Base-by-base conservation (phyloP, 441 rosid genomes). In the Cnidoscolus chayamansa region DNA sequence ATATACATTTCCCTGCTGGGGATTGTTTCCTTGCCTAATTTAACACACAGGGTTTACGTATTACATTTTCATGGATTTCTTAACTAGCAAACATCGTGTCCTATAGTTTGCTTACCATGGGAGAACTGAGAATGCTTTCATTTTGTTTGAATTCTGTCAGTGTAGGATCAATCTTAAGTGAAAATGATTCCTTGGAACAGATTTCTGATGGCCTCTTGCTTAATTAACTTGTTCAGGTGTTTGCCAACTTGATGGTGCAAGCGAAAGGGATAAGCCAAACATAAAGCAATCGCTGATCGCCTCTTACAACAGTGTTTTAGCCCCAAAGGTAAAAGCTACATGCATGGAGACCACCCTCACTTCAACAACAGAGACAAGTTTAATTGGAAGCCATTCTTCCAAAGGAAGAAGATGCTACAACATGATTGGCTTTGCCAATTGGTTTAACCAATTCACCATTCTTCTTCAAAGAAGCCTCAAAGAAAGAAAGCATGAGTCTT, bases 401-500 rank as follows among this genome's bases (percentile, higher is more conserved):
- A 25, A 69, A 63, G 81, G 68, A 59, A 75, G 45, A n/a, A 74
- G 80, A 67, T 67, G 59, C 50, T 35, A 56, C 20, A 72, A 64
- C 65, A n/a, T 71, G 51, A 16, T 47, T 17, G 77, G 81, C 63
- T 3, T 86, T 1, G 62, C 81, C 32, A 59, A 71, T 50, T 93
- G 98, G 98, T 83, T 89, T 35, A 82, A 85, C 80, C 97, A 91
- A 63, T 90, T 91, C 77, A 81, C 75, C 74, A 83, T 91, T 77
- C 89, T 93, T 55, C 84, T 91, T 59, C 93, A 81, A 11, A 86
- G 98, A 79, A 86, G 96, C 79, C 78, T 93, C 65, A 93, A 86
- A 83, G 98, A 93, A 75, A 68, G 98, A 3, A 88, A 85, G 60
- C 87, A 93, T n/a, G 98, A 93, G 77, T 84, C 98, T 0, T 91